Conservation (phyloP, 2,329 filamentous ascomycete species). For the Gyromitra esculenta region DNA sequence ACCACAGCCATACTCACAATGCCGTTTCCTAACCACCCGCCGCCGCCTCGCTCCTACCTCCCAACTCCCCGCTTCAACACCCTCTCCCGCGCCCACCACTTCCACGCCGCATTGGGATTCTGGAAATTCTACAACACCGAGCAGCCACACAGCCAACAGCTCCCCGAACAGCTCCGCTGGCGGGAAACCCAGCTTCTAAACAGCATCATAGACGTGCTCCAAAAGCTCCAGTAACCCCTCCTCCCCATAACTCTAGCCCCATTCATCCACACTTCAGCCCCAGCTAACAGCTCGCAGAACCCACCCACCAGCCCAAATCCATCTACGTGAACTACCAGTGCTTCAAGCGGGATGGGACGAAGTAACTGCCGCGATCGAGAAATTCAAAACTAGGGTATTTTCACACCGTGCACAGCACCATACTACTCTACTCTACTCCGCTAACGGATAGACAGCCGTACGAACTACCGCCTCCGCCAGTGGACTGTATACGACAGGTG, state of each 20-base stretch:
- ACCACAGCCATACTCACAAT: neutral
- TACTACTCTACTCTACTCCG: neutral
- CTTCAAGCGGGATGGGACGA: conserved; percentile 17
- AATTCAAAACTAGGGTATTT: neutral
- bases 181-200: neutral
- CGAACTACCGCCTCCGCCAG: no score
- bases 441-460: neutral
- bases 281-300: neutral
- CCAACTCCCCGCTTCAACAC: neutral
- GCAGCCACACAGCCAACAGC: neutral
- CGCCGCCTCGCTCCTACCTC: neutral
- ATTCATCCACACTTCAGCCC: neutral
- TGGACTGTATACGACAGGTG: no score
- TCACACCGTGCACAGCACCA: neutral
- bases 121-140: neutral
- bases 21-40: neutral
- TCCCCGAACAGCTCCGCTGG: neutral
- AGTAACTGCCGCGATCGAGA: neutral
- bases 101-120: neutral
- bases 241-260: neutral
- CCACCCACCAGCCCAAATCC: neutral
- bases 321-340: conserved; percentile 2
- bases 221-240: neutral
- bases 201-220: neutral
- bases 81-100: neutral